Percentiles rank a stretch among this genome's conserved stretches.
Conservation (phyloP, 1,284 basidiomycete genomes). For the Leccinum pallidistipes region DNA sequence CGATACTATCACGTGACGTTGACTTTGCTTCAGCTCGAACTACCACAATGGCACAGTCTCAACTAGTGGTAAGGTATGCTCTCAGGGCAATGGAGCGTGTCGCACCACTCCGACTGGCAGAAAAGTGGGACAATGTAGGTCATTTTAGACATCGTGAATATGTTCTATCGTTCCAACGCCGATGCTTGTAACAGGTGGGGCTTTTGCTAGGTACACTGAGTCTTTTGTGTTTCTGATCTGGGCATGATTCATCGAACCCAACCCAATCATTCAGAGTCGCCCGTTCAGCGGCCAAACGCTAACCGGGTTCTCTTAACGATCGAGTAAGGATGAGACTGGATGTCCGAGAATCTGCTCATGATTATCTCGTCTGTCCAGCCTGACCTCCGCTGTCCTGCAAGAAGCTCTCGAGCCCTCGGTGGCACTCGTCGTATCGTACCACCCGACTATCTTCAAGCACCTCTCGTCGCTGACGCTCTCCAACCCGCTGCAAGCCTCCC, state of each 20-base stretch:
- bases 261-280: slow-evolving; percentile 59
- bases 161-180: slow-evolving; percentile 1
- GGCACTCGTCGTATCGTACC: slow-evolving; percentile 82
- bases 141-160: slow-evolving; percentile 56
- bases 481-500: slow-evolving; percentile 77
- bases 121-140: slow-evolving; percentile 89
- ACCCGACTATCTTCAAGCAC: slow-evolving; percentile 86
- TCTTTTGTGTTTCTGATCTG: neutral
- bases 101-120: slow-evolving; percentile 83
- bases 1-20: too few species aligned
- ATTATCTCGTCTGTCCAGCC: slow-evolving; percentile 43
- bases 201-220: neutral
- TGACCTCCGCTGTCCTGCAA: slow-evolving; percentile 75
- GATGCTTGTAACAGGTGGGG: neutral
- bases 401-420: slow-evolving; percentile 70
- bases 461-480: slow-evolving; percentile 77
- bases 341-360: slow-evolving; percentile 10
- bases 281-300: slow-evolving; percentile 54
- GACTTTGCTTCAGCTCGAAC: neutral
- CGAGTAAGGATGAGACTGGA: slow-evolving; percentile 55
- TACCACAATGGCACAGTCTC: slow-evolving; percentile 9
- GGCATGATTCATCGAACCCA: neutral
- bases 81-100: slow-evolving; percentile 74
- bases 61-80: slow-evolving; percentile 41
- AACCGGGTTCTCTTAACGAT: slow-evolving; percentile 76